Evolutionary conservation across 768 basidiomycete species (phyloP), one percentile per base, ranked within the genome.

Genomic region (Phlebiopsis gigantea): DNA sequence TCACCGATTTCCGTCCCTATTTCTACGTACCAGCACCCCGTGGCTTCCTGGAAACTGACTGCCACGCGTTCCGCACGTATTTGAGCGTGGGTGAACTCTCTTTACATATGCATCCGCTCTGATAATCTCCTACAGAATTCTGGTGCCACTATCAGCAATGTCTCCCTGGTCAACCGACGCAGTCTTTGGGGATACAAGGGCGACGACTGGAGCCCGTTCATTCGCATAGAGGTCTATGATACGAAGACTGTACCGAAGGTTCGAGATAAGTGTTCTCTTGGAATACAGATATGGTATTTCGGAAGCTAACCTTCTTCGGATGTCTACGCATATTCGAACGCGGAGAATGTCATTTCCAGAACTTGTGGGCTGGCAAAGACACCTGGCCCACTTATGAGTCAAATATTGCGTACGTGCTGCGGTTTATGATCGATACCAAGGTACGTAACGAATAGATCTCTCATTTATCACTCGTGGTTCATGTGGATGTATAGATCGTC

Each of bases 381-480:
- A 12, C 73, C 75, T 26, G 70, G 77, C 25, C 83, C 26, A 98
- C 96, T 0, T 99, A 79, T 61, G 97, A 99, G 71, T 97, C 94
- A 65, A 98, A 98, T 66, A 90, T 99, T 54, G 84, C 83, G 0
- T 99, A 92, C 66, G 84, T 81, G 3, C 75, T 99, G 50, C 84
- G 97, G 7, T 98, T 98, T 71, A 99, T 99, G 97, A 96, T 99
- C 59, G 97, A 99, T 66, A 88, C 91, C 5, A 87, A 93, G 78
- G 95, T 92, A 21, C 2, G 45, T 14, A 9, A 25, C 26, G n/a
- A n/a, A n/a, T n/a, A n/a, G 25, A 47, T 34, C 8, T 2, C 4
- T 26, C 14, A 47, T 17, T n/a, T 10, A 15, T 46, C 5, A 26
- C 30, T n/a, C 12, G 2, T 10, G 12, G n/a, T 4, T 34, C 22